These are phyloP conservation scores for Trichosporon ovoides DNA, from an alignment of 1,284 basidiomycete genomes.

Conservation along the genomic window DNA sequence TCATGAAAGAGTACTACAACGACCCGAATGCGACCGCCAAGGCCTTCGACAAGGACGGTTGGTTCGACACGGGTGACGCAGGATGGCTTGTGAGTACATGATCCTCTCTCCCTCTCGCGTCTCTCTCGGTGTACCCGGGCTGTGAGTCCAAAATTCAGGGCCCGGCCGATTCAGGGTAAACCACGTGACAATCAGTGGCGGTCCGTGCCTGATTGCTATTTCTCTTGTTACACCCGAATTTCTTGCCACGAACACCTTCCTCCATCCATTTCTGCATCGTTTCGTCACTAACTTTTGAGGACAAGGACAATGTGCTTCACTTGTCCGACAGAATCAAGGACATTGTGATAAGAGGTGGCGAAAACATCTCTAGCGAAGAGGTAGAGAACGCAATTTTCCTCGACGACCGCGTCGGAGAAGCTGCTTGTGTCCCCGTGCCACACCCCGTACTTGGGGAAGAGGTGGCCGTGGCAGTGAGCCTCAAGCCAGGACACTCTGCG, in stretches of 20 bases:
- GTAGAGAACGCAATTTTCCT: slow-evolving; percentile 43
- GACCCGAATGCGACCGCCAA: slow-evolving; percentile 16
- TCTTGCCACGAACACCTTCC: no score
- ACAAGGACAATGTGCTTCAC: slow-evolving; percentile 37
- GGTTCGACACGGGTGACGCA: slow-evolving; percentile 44
- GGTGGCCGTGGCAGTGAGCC: slow-evolving; percentile 35
- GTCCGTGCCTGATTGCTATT: no score
- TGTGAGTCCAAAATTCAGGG: no score
- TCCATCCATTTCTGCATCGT: no score
- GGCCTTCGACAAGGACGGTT: slow-evolving; percentile 33
- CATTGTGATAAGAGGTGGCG: slow-evolving; percentile 41
- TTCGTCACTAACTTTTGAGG: no score
- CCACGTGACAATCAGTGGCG: no score
- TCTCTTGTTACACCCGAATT: no score
- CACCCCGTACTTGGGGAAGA: slow-evolving; percentile 35
- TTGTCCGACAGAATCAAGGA: slow-evolving; percentile 38
- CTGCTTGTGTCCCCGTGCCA: slow-evolving; percentile 37
- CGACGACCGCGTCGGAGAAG: slow-evolving; percentile 33
- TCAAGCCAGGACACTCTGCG: slow-evolving; percentile 15
- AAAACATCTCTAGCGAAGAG: slow-evolving; percentile 39
- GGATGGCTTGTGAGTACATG: no score
- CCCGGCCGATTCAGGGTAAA: no score
- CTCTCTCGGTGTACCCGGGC: no score
- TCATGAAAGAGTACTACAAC: slow-evolving; percentile 40
- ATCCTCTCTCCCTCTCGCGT: no score